phyloP scores from a whole-genome alignment of 176 grass and related monocot species.

The Aegilops longissima region DNA sequence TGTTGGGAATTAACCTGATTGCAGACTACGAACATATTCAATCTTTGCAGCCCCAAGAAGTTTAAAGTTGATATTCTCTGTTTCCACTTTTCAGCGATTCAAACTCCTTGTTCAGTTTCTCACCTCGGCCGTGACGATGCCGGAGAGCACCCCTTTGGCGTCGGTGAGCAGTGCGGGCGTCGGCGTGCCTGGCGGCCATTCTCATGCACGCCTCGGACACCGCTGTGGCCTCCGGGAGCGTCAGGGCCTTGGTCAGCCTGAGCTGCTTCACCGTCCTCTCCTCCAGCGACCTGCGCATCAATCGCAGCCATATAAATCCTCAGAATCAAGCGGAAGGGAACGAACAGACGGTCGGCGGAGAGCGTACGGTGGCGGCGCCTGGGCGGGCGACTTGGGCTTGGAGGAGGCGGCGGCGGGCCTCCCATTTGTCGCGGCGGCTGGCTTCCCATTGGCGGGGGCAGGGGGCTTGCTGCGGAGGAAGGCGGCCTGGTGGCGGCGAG shows the following conservation, averaged over 20 bases:
- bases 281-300: constrained; percentile 36
- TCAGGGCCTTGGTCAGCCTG: constrained; percentile 56
- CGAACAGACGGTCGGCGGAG: neutral
- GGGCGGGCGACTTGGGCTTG: constrained; percentile 42
- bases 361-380: constrained; percentile 26
- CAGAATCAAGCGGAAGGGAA: neutral
- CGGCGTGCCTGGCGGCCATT: constrained; percentile 65
- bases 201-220: constrained; percentile 67
- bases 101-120: neutral
- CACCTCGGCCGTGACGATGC: constrained; percentile 77
- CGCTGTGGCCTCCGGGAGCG: constrained; percentile 60
- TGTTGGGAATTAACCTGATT: too few species aligned
- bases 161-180: constrained; percentile 80
- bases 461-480: neutral
- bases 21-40: neutral
- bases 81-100: neutral
- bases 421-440: neutral
- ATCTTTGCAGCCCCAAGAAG: neutral
- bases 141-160: constrained; percentile 65
- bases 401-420: neutral
- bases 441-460: constrained; percentile 7
- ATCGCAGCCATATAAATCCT: neutral
- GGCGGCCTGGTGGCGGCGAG: neutral
- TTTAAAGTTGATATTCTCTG: neutral
- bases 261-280: constrained; percentile 91